Conservation (phyloP, 2,329 filamentous ascomycete species). For the Xylaria multiplex region DNA sequence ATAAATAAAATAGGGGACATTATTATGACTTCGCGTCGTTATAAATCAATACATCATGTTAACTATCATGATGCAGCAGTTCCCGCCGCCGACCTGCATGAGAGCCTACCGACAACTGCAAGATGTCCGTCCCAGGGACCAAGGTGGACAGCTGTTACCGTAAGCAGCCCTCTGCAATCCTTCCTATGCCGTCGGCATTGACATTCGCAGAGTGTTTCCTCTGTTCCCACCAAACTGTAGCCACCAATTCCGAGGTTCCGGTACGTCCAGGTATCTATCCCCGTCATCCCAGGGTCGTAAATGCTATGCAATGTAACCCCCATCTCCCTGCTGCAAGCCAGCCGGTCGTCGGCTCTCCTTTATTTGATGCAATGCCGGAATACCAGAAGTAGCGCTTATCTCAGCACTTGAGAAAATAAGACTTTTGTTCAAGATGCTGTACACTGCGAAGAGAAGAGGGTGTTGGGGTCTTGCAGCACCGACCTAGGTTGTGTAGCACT, state of each 20-base stretch:
- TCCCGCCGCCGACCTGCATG: conserved; percentile 10
- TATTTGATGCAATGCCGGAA: conserved; percentile 7
- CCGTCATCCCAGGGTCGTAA: conserved; percentile 2
- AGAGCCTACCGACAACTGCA: neutral
- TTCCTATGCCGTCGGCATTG: conserved; percentile 27
- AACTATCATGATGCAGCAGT: neutral
- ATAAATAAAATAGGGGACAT: neutral
- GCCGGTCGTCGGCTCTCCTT: conserved; percentile 12
- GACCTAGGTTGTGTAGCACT: conserved; percentile 8
- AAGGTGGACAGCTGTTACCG: neutral
- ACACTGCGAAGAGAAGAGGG: neutral
- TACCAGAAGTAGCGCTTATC: conserved; percentile 20
- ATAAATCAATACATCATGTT: neutral
- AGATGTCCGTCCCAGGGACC: neutral
- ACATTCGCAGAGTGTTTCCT: conserved; percentile 27
- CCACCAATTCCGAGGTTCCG: conserved; percentile 24
- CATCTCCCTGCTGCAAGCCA: conserved; percentile 23
- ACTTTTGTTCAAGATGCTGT: neutral
- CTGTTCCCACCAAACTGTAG: neutral
- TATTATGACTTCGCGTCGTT: conserved; percentile 6
- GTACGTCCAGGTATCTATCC: conserved; percentile 18
- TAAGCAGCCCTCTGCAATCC: conserved; percentile 17
- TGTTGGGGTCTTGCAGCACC: conserved; percentile 1
- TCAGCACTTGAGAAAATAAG: neutral
- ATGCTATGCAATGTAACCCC: conserved; percentile 29